Evolutionary conservation across 1,284 basidiomycete species (phyloP).

Genomic region (Sanghuangporus weigelae): DNA sequence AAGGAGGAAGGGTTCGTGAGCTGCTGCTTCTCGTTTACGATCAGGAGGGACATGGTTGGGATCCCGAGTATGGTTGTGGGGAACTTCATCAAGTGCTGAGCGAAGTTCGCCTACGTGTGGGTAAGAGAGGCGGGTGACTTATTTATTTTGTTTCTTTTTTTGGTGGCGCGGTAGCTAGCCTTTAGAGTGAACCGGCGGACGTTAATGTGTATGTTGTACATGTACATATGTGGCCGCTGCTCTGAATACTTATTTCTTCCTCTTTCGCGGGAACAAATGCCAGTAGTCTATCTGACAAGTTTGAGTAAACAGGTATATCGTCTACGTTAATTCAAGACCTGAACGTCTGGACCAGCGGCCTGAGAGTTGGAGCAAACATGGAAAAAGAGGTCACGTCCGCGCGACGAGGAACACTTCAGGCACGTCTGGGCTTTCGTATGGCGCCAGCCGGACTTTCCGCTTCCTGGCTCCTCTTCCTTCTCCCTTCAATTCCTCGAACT

Average conservation of each 20-base stretch:
- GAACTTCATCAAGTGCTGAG: conserved; percentile 66
- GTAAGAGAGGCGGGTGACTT: background rate
- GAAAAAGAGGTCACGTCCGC: conserved; percentile 39
- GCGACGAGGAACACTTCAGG: conserved; percentile 71
- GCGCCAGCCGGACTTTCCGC: conserved; percentile 29
- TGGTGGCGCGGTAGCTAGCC: background rate
- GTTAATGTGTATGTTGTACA: background rate
- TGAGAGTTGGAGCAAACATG: no score
- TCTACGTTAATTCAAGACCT: background rate
- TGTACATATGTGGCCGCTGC: background rate
- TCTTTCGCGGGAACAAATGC: background rate
- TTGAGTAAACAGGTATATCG: background rate
- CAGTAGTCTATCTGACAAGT: background rate
- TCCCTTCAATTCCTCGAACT: background rate
- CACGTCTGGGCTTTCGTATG: conserved; percentile 59
- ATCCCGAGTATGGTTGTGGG: conserved; percentile 93
- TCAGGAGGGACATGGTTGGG: conserved; percentile 85
- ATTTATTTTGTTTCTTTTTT: no score
- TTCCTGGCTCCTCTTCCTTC: background rate
- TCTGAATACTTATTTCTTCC: background rate
- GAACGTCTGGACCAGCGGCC: background rate
- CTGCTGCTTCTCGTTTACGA: conserved; percentile 96
- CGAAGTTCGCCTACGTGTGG: background rate
- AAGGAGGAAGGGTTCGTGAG: conserved; percentile 64
- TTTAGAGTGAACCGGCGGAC: background rate